Evolutionary conservation across 352 stramenopile genomes (phyloP).

Genomic region (Bremia lactucae): DNA sequence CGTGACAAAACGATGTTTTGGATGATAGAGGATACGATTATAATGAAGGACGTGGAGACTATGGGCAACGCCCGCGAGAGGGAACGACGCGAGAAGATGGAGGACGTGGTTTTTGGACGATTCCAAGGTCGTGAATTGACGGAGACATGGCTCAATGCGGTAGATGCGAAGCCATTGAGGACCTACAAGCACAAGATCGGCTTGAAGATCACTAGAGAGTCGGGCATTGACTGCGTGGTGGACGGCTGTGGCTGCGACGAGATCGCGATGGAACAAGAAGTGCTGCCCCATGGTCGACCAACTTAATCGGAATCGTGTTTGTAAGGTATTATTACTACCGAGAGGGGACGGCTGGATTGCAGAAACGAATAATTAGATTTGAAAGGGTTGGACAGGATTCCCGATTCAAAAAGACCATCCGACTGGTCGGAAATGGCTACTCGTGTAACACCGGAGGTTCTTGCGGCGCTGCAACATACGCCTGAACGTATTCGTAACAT

Average conservation of each 20-base stretch:
- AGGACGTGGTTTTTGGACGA: constrained; percentile 50
- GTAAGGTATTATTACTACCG: too few relatives aligned
- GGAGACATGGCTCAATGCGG: constrained; percentile 54
- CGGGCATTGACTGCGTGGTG: constrained; percentile 57
- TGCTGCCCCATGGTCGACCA: constrained; percentile 83
- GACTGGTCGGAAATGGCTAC: too few relatives aligned
- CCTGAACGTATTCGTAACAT: constrained; percentile 88
- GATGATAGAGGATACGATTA: constrained; percentile 45
- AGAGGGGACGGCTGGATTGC: too few relatives aligned
- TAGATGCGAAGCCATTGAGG: constrained; percentile 73
- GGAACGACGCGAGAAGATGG: constrained; percentile 59
- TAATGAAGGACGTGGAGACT: constrained; percentile 65
- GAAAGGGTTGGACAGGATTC: too few relatives aligned
- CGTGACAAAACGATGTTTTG: constrained; percentile 60
- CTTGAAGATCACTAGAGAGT: constrained; percentile 55
- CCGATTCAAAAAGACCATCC: too few relatives aligned
- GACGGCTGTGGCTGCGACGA: constrained; percentile 68
- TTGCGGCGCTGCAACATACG: constrained; percentile 53
- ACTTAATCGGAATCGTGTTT: too few relatives aligned
- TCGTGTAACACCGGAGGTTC: constrained; percentile 39
- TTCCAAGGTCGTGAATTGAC: constrained; percentile 1
- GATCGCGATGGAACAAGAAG: constrained; percentile 75
- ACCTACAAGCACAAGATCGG: constrained; percentile 62
- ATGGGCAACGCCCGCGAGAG: constrained; percentile 57
- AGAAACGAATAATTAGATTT: too few relatives aligned